These are phyloP conservation scores for Saksenaea oblongispora DNA, from an alignment of 371 early-diverging fungal species.

Conservation along the genomic window DNA sequence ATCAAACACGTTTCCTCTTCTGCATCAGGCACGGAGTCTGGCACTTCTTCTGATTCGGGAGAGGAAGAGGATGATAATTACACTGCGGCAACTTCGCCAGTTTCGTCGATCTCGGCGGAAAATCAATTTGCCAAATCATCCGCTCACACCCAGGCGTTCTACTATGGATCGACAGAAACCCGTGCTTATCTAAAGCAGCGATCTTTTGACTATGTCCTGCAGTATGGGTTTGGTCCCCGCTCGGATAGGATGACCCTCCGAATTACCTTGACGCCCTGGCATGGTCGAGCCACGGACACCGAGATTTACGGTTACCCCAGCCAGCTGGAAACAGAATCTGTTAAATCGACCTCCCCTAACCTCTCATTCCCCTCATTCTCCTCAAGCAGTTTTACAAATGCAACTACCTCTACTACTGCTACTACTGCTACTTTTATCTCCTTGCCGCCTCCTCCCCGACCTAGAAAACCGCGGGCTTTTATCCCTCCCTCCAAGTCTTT, in stretches of 20 bases:
- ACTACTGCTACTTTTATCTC: neutral
- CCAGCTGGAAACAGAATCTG: neutral
- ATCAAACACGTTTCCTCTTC: neutral
- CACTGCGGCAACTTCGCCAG: slow-evolving; percentile 13
- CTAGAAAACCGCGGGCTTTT: neutral
- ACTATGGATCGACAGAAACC: slow-evolving; percentile 4
- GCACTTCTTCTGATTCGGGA: neutral
- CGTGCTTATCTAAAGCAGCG: slow-evolving; percentile 9
- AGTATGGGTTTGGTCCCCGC: neutral
- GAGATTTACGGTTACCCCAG: slow-evolving; percentile 23
- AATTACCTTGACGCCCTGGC: slow-evolving; percentile 34
- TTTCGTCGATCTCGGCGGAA: slow-evolving; percentile 17
- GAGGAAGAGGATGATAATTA: neutral
- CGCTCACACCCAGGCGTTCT: neutral
- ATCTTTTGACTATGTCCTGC: neutral
- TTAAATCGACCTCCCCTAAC: neutral
- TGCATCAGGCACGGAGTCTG: slow-evolving; percentile 22
- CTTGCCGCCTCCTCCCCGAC: slow-evolving; percentile 1
- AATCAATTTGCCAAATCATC: neutral
- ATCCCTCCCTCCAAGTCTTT: neutral
- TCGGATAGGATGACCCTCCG: slow-evolving; percentile 18
- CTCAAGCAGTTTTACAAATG: neutral
- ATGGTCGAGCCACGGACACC: slow-evolving; percentile 28
- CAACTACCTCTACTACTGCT: neutral
- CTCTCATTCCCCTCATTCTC: neutral